These are phyloP conservation scores for Dipteronia sinensis DNA, from an alignment of 345 rosid species.

Conservation along the genomic window DNA sequence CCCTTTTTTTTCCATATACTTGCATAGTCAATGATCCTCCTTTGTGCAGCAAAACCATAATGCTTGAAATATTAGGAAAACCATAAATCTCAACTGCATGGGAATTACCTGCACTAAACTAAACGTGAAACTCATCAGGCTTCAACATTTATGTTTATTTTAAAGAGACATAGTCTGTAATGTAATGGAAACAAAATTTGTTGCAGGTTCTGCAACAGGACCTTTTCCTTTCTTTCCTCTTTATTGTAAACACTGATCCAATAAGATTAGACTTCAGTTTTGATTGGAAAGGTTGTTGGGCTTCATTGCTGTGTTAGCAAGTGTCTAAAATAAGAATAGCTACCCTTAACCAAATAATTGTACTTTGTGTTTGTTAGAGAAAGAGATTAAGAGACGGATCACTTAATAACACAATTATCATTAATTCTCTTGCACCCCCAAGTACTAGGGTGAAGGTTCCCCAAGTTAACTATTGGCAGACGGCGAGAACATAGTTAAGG, in stretches of 20 bases:
- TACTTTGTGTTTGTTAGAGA: neutral
- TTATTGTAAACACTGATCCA: neutral
- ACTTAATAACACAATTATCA: neutral
- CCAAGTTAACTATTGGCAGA: neutral
- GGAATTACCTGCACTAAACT: neutral
- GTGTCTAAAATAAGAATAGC: neutral
- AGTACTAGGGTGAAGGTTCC: neutral
- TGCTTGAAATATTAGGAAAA: neutral
- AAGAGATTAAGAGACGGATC: neutral
- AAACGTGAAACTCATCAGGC: neutral
- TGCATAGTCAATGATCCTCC: conserved; percentile 1
- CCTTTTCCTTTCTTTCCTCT: neutral
- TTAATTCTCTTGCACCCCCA: too few relatives aligned
- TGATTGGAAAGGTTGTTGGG: neutral
- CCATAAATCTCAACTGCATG: neutral
- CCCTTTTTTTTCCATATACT: neutral
- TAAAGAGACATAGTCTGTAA: neutral
- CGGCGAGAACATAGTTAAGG: neutral
- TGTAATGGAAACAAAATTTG: neutral
- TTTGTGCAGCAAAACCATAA: neutral
- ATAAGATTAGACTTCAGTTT: neutral
- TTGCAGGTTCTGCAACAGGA: neutral
- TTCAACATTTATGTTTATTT: neutral
- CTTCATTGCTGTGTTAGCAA: neutral
- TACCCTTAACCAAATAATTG: neutral